Evolutionary conservation across 441 rosid species (phyloP).

Genomic region (Gossypium davidsonii): DNA sequence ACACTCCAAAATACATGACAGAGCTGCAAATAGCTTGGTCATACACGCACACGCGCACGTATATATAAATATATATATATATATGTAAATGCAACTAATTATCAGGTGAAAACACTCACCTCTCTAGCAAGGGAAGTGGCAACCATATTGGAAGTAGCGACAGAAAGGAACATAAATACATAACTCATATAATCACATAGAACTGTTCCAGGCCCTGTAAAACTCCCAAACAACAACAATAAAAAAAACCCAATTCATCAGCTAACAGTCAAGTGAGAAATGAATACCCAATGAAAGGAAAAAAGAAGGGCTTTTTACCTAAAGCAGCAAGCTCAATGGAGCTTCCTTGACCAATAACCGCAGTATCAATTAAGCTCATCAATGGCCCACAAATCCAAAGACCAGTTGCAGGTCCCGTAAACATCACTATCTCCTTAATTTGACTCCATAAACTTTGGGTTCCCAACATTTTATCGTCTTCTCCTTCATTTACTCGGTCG

Average conservation of each 20-base stretch:
- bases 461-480: constrained; percentile 22
- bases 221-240: not conserved
- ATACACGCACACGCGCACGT: too few species aligned
- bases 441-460: constrained; percentile 55
- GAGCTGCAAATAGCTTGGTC: not conserved
- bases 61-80: too few species aligned
- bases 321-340: constrained; percentile 57
- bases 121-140: constrained; percentile 8
- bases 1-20: not conserved
- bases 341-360: constrained; percentile 85
- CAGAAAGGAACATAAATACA: not conserved
- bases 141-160: constrained; percentile 2
- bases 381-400: constrained; percentile 86
- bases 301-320: constrained; percentile 20
- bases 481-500: not conserved
- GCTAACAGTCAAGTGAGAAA: not conserved
- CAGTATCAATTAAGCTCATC: constrained; percentile 94
- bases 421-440: constrained; percentile 66
- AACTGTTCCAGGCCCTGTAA: constrained; percentile 8
- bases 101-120: not conserved
- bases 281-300: not conserved
- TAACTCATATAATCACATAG: not conserved
- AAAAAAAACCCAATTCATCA: not conserved
- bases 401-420: constrained; percentile 87
- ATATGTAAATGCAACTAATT: not conserved